Evolutionary conservation across 148 eudicot species (phyloP).

Genomic region (Cornus kousa): DNA sequence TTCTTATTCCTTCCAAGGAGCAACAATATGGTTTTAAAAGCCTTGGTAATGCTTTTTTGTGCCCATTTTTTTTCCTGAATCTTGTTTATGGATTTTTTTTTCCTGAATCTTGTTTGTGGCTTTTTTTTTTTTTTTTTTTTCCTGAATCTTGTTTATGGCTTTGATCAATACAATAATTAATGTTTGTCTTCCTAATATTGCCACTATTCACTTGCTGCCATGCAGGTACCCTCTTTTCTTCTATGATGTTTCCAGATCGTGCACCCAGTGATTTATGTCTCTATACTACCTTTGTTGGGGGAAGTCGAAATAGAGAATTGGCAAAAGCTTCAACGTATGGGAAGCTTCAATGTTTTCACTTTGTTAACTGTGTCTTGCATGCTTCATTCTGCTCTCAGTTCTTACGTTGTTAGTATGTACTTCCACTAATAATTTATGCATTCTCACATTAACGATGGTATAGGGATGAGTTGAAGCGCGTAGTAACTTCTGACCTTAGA

Average conservation of each 20-base stretch:
- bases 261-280: slow-evolving; percentile 77
- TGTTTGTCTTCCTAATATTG: not conserved
- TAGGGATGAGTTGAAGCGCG: slow-evolving; percentile 79
- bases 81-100: too few relatives aligned
- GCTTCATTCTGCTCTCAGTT: not conserved
- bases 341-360: not conserved
- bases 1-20: slow-evolving; percentile 90
- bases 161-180: not conserved
- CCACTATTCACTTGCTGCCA: slow-evolving; percentile 10
- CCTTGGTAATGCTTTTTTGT: slow-evolving; percentile 55
- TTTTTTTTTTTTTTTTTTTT: not conserved
- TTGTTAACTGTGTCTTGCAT: slow-evolving; percentile 1
- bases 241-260: slow-evolving; percentile 98
- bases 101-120: not conserved
- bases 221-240: slow-evolving; percentile 94
- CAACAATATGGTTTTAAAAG: slow-evolving; percentile 80
- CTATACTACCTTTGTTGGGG: slow-evolving; percentile 95
- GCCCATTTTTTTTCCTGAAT: not conserved
- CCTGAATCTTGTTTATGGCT: not conserved
- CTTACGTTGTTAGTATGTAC: not conserved
- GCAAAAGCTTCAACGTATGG: slow-evolving; percentile 87
- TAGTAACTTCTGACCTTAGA: slow-evolving; percentile 32
- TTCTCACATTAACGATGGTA: not conserved
- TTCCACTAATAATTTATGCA: not conserved
- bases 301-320: slow-evolving; percentile 84